A percentile compares a stretch with the other conserved stretches of the same genome.
These are phyloP conservation scores for Globisporangium carolinianum DNA, from an alignment of 352 stramenopile genomes.

Conservation along the genomic window DNA sequence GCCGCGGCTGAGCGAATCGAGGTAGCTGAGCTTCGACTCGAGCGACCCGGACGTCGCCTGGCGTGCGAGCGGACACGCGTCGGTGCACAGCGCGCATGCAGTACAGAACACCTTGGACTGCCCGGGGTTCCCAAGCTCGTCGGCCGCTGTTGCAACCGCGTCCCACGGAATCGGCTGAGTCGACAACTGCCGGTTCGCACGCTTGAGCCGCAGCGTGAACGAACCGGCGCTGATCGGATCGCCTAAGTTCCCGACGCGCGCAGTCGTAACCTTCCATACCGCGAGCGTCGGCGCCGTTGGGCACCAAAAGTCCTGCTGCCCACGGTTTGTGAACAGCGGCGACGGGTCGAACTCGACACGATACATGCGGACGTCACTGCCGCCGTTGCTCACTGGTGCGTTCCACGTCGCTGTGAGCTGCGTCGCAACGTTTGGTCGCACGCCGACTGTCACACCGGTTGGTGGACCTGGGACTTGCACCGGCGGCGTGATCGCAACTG, in stretches of 20 bases:
- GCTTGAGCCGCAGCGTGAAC: conserved; percentile 50
- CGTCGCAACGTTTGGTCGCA: conserved; percentile 75
- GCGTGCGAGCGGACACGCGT: conserved; percentile 25
- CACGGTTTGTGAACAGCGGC: conserved; percentile 55
- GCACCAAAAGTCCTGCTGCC: conserved; percentile 63
- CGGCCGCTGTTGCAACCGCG: conserved; percentile 72
- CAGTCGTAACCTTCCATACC: conserved; percentile 50
- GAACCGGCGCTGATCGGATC: conserved; percentile 39
- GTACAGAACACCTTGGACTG: conserved; percentile 62
- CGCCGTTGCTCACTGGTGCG: conserved; percentile 43
- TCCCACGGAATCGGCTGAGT: conserved; percentile 91
- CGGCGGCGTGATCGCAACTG: conserved; percentile 41
- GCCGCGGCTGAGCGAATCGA: conserved; percentile 33
- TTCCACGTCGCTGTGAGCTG: conserved; percentile 52
- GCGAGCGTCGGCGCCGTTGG: conserved; percentile 37
- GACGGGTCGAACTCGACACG: conserved; percentile 69
- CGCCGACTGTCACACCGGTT: conserved; percentile 52
- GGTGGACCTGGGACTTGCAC: conserved; percentile 74
- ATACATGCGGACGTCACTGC: conserved; percentile 64
- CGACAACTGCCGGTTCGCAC: conserved; percentile 29
- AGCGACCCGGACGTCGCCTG: conserved; percentile 57
- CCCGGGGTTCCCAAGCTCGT: conserved; percentile 55
- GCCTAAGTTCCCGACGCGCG: conserved; percentile 15
- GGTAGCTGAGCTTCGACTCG: conserved; percentile 59
- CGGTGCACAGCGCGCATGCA: conserved; percentile 29